phyloP scores from a whole-genome alignment of 164 flowering plant genomes.

The Vitis riparia region DNA sequence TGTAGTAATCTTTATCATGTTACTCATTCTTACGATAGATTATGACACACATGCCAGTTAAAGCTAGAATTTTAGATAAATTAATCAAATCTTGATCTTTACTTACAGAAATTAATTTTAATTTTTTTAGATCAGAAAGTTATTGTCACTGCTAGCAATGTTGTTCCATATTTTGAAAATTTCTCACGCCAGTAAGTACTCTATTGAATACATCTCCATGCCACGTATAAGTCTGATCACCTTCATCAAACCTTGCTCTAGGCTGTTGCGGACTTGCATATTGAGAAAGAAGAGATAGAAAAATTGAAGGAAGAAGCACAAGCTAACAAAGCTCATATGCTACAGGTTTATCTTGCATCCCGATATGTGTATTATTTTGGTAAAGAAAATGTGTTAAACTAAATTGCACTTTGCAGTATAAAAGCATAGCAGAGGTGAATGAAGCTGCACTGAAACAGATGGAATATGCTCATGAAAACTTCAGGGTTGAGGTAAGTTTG shows the following conservation, averaged over 20 bases:
- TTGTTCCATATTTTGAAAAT: too few relatives aligned
- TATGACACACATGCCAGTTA: too few relatives aligned
- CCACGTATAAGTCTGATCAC: neutral
- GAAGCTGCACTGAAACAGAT: conserved; percentile 85
- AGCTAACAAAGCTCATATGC: conserved; percentile 81
- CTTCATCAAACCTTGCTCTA: conserved; percentile 11
- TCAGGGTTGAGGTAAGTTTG: conserved; percentile 62
- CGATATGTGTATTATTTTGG: neutral
- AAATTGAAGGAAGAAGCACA: conserved; percentile 62
- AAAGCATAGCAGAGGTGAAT: conserved; percentile 84
- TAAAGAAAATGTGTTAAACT: neutral
- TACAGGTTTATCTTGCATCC: conserved; percentile 51
- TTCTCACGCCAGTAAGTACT: neutral
- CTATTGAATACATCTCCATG: neutral
- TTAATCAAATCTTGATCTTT: too few relatives aligned
- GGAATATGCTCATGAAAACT: conserved; percentile 70
- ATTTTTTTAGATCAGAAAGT: too few relatives aligned
- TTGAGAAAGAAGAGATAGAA: conserved; percentile 59
- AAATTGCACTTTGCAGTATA: conserved; percentile 53
- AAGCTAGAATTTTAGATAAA: too few relatives aligned
- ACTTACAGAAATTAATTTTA: too few relatives aligned
- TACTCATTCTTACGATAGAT: too few relatives aligned
- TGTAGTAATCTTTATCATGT: too few relatives aligned
- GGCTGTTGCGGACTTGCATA: conserved; percentile 35
- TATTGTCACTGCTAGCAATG: too few relatives aligned